Evolutionary conservation across 805 yeast genomes (phyloP).

Genomic region (Candida caryicola): DNA sequence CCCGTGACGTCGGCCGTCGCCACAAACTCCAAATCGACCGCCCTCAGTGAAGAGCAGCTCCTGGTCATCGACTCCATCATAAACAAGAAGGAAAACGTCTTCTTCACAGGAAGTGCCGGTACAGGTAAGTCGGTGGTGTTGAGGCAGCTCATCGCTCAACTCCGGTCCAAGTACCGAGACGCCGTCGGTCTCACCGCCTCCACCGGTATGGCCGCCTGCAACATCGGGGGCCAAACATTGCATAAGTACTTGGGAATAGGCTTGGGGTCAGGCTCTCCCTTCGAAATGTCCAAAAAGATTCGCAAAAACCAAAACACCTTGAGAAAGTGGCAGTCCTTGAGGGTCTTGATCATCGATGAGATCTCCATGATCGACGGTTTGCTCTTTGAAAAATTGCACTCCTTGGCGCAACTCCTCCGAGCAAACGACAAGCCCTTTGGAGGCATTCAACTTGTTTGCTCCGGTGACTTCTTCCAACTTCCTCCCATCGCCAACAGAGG

Average conservation of each 20-base stretch:
- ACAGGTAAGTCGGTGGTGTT: slow-evolving; percentile 79
- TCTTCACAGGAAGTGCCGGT: slow-evolving; percentile 85
- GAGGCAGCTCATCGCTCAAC: slow-evolving; percentile 53
- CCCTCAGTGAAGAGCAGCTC: slow-evolving; percentile 41
- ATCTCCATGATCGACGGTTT: slow-evolving; percentile 89
- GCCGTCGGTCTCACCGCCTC: slow-evolving; percentile 88
- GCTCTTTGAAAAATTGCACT: slow-evolving; percentile 71
- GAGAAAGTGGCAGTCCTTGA: slow-evolving; percentile 62
- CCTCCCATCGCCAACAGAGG: slow-evolving; percentile 74
- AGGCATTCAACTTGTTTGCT: slow-evolving; percentile 82
- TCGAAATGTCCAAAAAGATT: slow-evolving; percentile 47
- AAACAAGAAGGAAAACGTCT: slow-evolving; percentile 50
- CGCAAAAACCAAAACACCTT: slow-evolving; percentile 41
- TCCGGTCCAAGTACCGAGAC: slow-evolving; percentile 31
- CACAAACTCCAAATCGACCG: slow-evolving; percentile 2
- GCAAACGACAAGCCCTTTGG: slow-evolving; percentile 73
- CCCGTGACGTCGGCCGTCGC: slow-evolving; percentile 4
- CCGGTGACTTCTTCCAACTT: slow-evolving; percentile 95
- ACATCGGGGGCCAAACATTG: slow-evolving; percentile 86
- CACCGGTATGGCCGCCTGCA: slow-evolving; percentile 93
- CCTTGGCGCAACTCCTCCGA: slow-evolving; percentile 58
- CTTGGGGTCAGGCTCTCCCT: slow-evolving; percentile 55
- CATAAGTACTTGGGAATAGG: slow-evolving; percentile 89
- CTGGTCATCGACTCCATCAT: slow-evolving; percentile 52
- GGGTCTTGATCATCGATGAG: slow-evolving; percentile 84